Base-by-base conservation (phyloP, 176 grass and related monocot genomes). In the Eragrostis nindensis region DNA sequence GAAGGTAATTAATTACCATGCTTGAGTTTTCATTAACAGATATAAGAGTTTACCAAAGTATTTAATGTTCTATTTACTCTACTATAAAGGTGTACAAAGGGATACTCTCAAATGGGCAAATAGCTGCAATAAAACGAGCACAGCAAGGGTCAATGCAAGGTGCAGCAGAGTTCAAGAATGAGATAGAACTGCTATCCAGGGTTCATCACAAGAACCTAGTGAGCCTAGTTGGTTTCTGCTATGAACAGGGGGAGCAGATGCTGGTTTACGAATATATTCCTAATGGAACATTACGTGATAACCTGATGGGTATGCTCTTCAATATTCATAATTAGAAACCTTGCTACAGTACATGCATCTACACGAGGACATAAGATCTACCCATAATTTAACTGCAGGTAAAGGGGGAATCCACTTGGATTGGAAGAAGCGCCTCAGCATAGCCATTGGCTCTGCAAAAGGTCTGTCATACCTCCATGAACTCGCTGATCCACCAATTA, bases 201-300 rank as follows among this genome's bases (percentile, higher is more conserved):
- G 92, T 94, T 86, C 92, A 94, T 82, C 92, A 94, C 73, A 94
- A 91, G 76, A 94, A 94, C 83, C 73, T 94, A 22, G 89, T 94
- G 66, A 82, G 49, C 63, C 77, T 94, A 65, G 80, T 94, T 29
- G 92, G 92, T n/a, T 94, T 91, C 62, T 94, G 89, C 63, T 91
- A 86, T 7, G 92, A 94, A 70, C 86, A 94, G 82, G 89, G 83
- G 68, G 92, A 94, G 48, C 89, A 90, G 76, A 88, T 94, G 88
- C 62, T 94, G 83, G 88, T 94, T 30, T 94, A 94, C 19, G 92
- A 94, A 66, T 94, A 86, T 55, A 86, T 94, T 77, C 15, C 86
- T 45, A 89, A 89, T 79, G 92, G 89, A 36, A 94, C 83, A 17
- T 50, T 94, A 60, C 77, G 89, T 54, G 92, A 91, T 11, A 94